Evolutionary conservation across 2,329 filamentous ascomycete species (phyloP), one percentile per base, ranked within the genome.

Genomic region (Fusarium sacchari): DNA sequence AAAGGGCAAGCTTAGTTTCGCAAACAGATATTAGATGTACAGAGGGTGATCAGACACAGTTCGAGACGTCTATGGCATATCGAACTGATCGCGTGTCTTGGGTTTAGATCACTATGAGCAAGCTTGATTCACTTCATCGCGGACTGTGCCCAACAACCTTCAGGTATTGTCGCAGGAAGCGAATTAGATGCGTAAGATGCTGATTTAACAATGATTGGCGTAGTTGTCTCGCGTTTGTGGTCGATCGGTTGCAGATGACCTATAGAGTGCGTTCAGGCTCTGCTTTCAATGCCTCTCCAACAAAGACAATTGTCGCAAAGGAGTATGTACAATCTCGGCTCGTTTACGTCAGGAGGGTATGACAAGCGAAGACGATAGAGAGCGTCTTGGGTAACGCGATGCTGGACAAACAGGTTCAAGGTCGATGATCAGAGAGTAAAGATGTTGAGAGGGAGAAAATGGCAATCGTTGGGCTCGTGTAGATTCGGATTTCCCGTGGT

Each of bases 101-200:
- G 30, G n/a, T 49, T 47, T 36, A 63, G 58, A 69, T 67, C 59
- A 65, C 71, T 53, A 63, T 68, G 46, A 64, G 32, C 50, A 34
- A 44, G 60, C 28, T 42, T 74, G 43, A 40, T 73, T 74, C 65
- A 74, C 72, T 69, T 67, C 72, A 74, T 74, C 30, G 56, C 64
- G 60, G 47, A 70, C n/a, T 57, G 40, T 39, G 18, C 37, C 55
- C 37, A 68, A 73, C 42, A 61, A n/a, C 22, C 34, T 50, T 40
- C 44, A 37, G 39, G 20, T 58, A 43, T 59, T 34, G 61, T 71
- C 56, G 68, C 71, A 60, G 43, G 56, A 74, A 67, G 71, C 63
- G 71, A 61, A 60, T 28, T 36, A 39, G 60, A 59, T 63, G 37
- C 40, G 55, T 62, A 69, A n/a, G 47, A 65, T 72, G 40, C 37